A percentile compares a stretch with the other conserved stretches of the same genome.
phyloP scores from a whole-genome alignment of 495 filamentous ascomycete genomes.

The Podospora pseudoanserina region DNA sequence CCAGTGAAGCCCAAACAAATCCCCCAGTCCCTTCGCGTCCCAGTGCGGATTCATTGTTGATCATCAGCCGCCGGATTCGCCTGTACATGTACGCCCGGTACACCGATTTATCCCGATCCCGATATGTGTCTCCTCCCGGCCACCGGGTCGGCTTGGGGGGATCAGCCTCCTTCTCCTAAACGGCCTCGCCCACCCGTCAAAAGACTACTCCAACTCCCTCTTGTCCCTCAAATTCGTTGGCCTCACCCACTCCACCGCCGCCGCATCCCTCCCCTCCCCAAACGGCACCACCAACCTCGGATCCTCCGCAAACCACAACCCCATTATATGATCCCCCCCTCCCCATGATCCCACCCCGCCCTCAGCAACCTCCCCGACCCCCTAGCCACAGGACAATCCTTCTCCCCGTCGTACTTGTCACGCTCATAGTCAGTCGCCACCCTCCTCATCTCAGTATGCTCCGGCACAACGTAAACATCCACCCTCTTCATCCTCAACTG shows the following conservation, averaged over 20 bases:
- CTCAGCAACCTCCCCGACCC: neutral
- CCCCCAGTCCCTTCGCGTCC: too few relatives aligned
- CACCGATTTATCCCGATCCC: too few relatives aligned
- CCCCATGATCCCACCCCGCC: neutral
- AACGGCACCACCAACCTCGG: neutral
- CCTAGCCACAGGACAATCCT: neutral
- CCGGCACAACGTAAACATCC: neutral
- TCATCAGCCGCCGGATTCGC: neutral
- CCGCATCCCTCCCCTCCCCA: neutral
- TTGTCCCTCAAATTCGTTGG: too few relatives aligned
- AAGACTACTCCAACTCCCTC: too few relatives aligned
- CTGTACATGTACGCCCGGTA: neutral
- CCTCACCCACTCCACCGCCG: constrained; percentile 1
- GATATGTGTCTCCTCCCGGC: too few relatives aligned
- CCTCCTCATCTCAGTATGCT: neutral
- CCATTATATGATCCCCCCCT: neutral
- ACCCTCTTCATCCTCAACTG: neutral
- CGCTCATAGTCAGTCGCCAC: neutral
- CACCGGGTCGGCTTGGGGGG: too few relatives aligned
- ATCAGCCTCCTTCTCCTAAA: neutral
- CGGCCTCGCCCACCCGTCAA: too few relatives aligned
- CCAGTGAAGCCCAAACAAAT: neutral
- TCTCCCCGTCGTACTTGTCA: neutral
- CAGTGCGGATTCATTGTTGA: neutral
- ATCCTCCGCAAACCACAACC: constrained; percentile 1